Conservation (phyloP, 352 stramenopile genomes). For the Globisporangium radiosum region DNA sequence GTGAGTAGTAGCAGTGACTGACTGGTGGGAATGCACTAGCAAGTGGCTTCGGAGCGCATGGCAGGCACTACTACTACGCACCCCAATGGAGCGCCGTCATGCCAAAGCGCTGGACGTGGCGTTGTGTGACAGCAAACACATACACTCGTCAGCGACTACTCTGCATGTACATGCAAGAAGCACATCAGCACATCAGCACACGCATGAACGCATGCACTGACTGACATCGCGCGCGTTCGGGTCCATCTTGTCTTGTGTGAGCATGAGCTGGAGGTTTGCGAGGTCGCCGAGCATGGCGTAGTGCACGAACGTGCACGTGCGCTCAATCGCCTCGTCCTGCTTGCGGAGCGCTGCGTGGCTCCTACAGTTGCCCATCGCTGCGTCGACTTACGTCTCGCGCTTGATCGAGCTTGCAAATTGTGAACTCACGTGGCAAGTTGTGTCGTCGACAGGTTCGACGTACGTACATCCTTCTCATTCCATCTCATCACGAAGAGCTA, state of each 20-base stretch:
- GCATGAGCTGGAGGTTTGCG: constrained; percentile 34
- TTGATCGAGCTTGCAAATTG: no score
- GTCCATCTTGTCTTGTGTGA: constrained; percentile 41
- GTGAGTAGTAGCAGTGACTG: background rate
- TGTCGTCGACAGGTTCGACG: no score
- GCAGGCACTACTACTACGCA: constrained; percentile 11
- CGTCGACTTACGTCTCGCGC: background rate
- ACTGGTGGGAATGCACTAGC: background rate
- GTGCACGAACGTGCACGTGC: constrained; percentile 45
- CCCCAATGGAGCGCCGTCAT: constrained; percentile 81
- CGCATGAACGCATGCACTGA: no score
- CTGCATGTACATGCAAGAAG: no score
- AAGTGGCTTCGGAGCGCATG: background rate
- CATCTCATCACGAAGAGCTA: background rate
- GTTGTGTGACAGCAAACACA: background rate
- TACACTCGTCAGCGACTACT: background rate
- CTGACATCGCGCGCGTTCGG: constrained; percentile 51
- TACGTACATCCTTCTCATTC: background rate
- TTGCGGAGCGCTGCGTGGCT: constrained; percentile 17
- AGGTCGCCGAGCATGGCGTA: constrained; percentile 49
- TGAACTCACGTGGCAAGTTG: no score
- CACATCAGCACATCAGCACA: no score
- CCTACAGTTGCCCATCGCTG: constrained; percentile 13
- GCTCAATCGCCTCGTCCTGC: constrained; percentile 25
- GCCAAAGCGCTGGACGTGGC: constrained; percentile 46